Evolutionary conservation across 2,329 filamentous ascomycete species (phyloP), one percentile per base, ranked within the genome.

Genomic region (Ceratocystis cubensis): DNA sequence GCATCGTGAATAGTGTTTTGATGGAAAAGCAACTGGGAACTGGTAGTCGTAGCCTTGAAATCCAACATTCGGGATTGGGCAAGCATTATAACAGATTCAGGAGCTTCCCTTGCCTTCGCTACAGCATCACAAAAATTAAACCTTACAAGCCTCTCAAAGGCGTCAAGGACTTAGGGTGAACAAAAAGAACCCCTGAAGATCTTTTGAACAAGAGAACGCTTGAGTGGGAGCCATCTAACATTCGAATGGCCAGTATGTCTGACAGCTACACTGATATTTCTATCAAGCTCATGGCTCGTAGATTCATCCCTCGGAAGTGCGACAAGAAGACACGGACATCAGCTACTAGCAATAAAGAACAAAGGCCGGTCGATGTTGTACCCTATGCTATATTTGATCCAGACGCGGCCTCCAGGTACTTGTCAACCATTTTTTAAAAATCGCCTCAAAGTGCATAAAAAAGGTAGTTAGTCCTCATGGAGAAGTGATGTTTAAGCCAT

Each of bases 141-240:
- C 75, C 85, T 7, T 84, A 81, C 72, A 85, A 85, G 71, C 79
- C 81, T 0, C 81, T 81, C 5, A 28, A 28, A 13, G 81, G 82
- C 69, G 82, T 84, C 28, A 79, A 81, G 62, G 82, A 82, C 0
- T 78, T 78, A 67, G 81, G 84, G 70, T 85, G 83, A 83, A 85
- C 82, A 50, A 20, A 5, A 6, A 1, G 76, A 76, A 25, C 6
- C 46, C n/a, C 46, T 10, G 22, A 22, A 20, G n/a, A 2, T 10
- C 22, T 20, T 20, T 20, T 50, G 5, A 20, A 76, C 80, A 13
- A 80, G 83, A 63, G 79, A 83, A 33, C 83, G 85, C 64, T 78
- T 79, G 45, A 78, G 64, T 86, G 83, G 83, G 81, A 78, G 4
- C 80, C 80, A 1, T 69, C 74, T 2, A 80, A 84, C n/a, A 75